A percentile compares a stretch with the other conserved stretches of the same genome.
phyloP scores from a whole-genome alignment of 139 green algal genomes.

The Medakamo hakoo region DNA sequence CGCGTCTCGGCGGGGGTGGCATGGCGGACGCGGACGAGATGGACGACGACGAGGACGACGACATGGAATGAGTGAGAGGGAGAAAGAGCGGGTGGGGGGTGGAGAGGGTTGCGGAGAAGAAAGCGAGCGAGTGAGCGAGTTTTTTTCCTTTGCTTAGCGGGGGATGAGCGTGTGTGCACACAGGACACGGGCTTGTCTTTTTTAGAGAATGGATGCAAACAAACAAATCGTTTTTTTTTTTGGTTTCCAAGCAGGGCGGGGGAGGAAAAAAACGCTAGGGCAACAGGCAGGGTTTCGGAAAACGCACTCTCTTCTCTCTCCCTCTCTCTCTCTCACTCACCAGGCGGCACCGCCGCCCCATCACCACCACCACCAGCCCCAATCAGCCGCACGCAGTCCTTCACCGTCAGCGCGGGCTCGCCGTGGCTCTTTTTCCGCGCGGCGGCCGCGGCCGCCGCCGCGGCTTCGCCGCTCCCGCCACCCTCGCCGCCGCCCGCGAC shows the following conservation, averaged over 20 bases:
- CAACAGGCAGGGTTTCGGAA: too few relatives aligned
- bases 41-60: slow-evolving; percentile 8
- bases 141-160: not conserved
- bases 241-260: too few relatives aligned
- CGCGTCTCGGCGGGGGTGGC: slow-evolving; percentile 8
- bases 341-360: too few relatives aligned
- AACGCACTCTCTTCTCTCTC: not conserved
- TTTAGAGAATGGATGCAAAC: slow-evolving; percentile 2
- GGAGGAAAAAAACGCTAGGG: too few relatives aligned
- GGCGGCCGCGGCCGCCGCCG: too few relatives aligned
- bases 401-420: slow-evolving; percentile 9
- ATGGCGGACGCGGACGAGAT: not conserved
- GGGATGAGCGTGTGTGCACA: not conserved
- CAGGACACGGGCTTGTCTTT: not conserved
- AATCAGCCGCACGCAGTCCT: slow-evolving; percentile 13
- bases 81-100: slow-evolving; percentile 1
- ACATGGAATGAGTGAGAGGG: slow-evolving; percentile 9
- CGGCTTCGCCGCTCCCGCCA: not conserved
- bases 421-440: too few relatives aligned
- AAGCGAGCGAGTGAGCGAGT: not conserved
- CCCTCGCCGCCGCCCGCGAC: slow-evolving; percentile 13
- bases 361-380: not conserved
- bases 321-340: too few relatives aligned
- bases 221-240: not conserved
- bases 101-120: not conserved